Conservation (phyloP, 75 land plant species). For the Pinus tabuliformis region DNA sequence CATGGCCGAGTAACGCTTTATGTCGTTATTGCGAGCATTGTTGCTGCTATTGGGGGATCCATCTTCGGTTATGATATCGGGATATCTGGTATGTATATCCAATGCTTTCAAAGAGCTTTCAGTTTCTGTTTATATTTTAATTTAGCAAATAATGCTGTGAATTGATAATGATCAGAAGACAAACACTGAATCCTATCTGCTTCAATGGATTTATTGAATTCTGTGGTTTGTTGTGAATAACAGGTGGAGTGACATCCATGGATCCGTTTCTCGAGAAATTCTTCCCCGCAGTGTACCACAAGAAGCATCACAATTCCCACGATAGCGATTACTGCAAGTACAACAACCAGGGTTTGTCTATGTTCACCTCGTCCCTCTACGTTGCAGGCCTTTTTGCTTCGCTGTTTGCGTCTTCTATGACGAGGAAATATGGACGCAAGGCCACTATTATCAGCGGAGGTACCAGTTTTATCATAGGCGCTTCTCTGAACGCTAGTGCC, state of each 20-base stretch:
- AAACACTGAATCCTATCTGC: too few species aligned
- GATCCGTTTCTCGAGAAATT: conserved; percentile 76
- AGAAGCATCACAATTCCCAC: conserved; percentile 34
- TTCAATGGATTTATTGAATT: too few species aligned
- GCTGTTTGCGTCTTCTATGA: conserved; percentile 62
- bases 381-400: conserved; percentile 77
- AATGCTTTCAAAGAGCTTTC: too few species aligned
- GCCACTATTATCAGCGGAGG: conserved; percentile 65
- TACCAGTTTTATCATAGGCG: conserved; percentile 64
- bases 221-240: neutral
- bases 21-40: conserved; percentile 56
- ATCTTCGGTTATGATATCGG: conserved; percentile 78
- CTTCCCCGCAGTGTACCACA: conserved; percentile 63
- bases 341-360: conserved; percentile 74
- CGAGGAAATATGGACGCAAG: conserved; percentile 56
- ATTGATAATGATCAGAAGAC: too few species aligned
- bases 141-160: too few species aligned
- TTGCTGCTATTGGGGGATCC: conserved; percentile 68
- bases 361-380: conserved; percentile 86
- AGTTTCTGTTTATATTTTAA: too few species aligned
- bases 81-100: conserved; percentile 41
- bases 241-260: conserved; percentile 95
- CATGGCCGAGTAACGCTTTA: conserved; percentile 46
- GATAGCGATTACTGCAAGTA: conserved; percentile 86
- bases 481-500: conserved; percentile 65